Base-by-base conservation (phyloP, 1,284 basidiomycete genomes). In the Malassezia psittaci region DNA sequence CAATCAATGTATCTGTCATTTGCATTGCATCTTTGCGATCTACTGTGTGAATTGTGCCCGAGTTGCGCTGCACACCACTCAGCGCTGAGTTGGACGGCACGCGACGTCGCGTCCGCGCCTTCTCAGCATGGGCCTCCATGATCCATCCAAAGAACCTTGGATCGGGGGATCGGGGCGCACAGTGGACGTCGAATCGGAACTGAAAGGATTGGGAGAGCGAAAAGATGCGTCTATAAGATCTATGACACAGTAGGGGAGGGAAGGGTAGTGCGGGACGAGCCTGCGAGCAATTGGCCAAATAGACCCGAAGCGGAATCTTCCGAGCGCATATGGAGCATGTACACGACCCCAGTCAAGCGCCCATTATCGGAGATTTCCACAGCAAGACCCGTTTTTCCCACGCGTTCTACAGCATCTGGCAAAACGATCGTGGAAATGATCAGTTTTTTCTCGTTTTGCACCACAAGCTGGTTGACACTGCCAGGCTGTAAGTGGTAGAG, bases 311-410 rank as follows among this genome's bases (percentile, higher is more conserved):
- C 90, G 12, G 85, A 84, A 52, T 81, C 82, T 76, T 98, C 94
- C 75, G 87, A 93, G 63, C 76, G 74, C 66, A 78, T 69, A 69
- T 78, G 73, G 52, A 99, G 83, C 93, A 99, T 96, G 74, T 99
- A 96, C 54, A 98, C 80, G 71, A 96, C 85, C 11, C 94, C 94
- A n/a, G 91, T 94, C 54, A 90, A 82, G 52, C 82, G 77, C 7
- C 93, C 93, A 49, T 83, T 80, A 76, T 94, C 88, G 69, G 88
- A 93, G 54, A 98, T 77, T 77, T 98, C 93, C 57, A 99, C 85
- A 35, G 94, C 94, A 32, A 99, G 85, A 19, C 94, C 94, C 5
- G 91, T 96, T 78, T 91, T 94, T 19, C 90, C 94, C 18, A 99
- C 91, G 38, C 94, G 81, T 77, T 98, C 94, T 19, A 98, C 91